Base-by-base conservation (phyloP, 1,284 basidiomycete genomes). In the Melampsora abietis-canadensis region DNA sequence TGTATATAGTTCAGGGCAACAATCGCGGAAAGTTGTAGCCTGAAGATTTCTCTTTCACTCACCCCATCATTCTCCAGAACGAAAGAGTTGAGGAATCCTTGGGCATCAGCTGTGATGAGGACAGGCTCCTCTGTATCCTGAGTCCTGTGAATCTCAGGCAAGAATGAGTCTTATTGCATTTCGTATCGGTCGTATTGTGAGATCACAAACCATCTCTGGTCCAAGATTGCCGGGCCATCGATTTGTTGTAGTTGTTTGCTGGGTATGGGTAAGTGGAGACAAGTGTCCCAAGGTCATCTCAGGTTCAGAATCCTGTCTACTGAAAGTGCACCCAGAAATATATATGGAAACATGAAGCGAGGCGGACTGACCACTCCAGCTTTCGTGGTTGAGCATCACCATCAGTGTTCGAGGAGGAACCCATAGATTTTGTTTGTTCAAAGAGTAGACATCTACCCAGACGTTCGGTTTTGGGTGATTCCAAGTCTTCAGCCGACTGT, bases 171-270 rank as follows among this genome's bases (percentile, higher is more conserved):
- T 21, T n/a, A 21, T n/a, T 54, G 51, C 10, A n/a, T 27, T 54
- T 21, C 19, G n/a, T n/a, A 54, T 21, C 51, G n/a, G 21, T 54
- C n/a, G 7, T 4, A 21, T 21, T 54, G 7, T 7, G 60, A 17
- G 14, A 5, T 63, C 8, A 4, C 82, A 63, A 78, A 92, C 94
- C 94, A 97, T 85, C 95, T 95, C 85, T 92, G 88, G 80, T 97
- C 94, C n/a, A 90, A 85, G 31, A 97, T 86, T 12, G 92, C 94
- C 0, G 92, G 88, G 15, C 90, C 84, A 72, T 89, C 85, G 54
- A 92, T 85, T 27, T 88, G 83, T 79, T 93, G 89, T 2, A 89
- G 79, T 78, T 89, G 85, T 8, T 83, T 81, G 75, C 92, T 93
- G 77, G 44, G 10, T 34, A 59, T 19, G 37, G 12, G 10, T 12